Base-by-base conservation (phyloP, 1,284 basidiomycete genomes). In the Pseudozyma hubeiensis region DNA sequence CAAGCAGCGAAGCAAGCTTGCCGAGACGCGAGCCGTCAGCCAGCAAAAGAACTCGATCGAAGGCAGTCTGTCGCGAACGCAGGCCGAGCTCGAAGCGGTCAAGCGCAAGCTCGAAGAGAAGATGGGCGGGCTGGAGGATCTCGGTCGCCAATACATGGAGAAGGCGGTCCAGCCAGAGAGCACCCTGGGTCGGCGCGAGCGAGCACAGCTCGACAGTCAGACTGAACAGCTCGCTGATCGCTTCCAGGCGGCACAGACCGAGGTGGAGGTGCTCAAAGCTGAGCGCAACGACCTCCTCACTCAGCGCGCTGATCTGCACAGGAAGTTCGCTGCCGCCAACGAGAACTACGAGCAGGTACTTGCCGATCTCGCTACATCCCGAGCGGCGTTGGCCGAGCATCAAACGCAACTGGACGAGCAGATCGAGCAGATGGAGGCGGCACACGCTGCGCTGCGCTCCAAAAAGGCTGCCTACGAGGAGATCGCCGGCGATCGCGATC, bases 341-440 rank as follows among this genome's bases (percentile, higher is more conserved):
- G 70, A 77, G 35, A 64, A 67, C 40, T 64, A 75, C 54, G 64
- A 65, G 30, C 49, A 47, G 19, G 67, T 75, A 0, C 57, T 59
- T 10, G 64, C 61, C 14, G 78, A 80, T 24, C 63, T 80, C 8
- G 57, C 50, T 24, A 35, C 44, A 0, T 65, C 74, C 7, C 50
- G 73, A 7, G 45, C 54, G 10, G 74, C 78, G 0, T 37, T 79
- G 19, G 54, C 62, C 4, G 67, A 72, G 14, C 78, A 80, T 34
- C 74, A 75, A 45, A 37, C 55, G 35, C 78, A 80, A 53, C 51
- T 80, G 40, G 77, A 77, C 55, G 78, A 79, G 48, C 78, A 80
- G 56, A 75, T 76, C 5, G 60, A 58, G 44, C 65, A 66, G 49
- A 75, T 80, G 58, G 74, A 79, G 35, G 59, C 57, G 5, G 58